Percentiles rank a stretch among this genome's conserved stretches.
Evolutionary conservation across 1,284 basidiomycete species (phyloP).

Genomic region (Malassezia furfur): DNA sequence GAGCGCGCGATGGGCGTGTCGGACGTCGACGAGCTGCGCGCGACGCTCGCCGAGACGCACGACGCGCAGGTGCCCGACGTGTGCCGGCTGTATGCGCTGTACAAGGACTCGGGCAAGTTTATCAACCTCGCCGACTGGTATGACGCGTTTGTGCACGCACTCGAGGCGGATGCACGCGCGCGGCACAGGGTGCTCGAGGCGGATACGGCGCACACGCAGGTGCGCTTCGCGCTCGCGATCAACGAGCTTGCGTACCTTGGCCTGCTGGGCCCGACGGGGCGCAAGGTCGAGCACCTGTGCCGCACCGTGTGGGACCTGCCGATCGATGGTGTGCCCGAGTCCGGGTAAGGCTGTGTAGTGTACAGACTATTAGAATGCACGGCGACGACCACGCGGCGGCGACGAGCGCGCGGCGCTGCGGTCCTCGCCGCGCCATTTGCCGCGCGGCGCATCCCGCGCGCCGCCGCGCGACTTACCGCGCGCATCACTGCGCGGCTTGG

Average conservation of each 20-base stretch:
- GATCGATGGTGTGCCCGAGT: not conserved
- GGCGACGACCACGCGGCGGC: not conserved
- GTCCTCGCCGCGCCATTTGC: too few relatives aligned
- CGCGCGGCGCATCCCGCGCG: too few relatives aligned
- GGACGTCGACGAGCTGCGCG: constrained; percentile 9
- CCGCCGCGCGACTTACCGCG: too few relatives aligned
- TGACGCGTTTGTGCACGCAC: constrained; percentile 32
- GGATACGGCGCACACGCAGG: constrained; percentile 18
- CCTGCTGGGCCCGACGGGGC: constrained; percentile 29
- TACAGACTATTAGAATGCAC: not conserved
- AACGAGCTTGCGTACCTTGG: constrained; percentile 40
- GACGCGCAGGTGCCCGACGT: constrained; percentile 27
- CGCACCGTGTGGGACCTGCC: constrained; percentile 39
- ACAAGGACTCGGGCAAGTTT: constrained; percentile 35
- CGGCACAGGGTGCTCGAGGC: constrained; percentile 5
- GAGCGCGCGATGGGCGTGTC: not conserved
- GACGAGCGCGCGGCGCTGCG: too few relatives aligned
- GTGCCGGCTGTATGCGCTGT: constrained; percentile 29
- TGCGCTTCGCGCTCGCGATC: constrained; percentile 36
- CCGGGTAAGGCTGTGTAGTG: not conserved
- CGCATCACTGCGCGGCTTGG: not conserved
- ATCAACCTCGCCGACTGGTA: constrained; percentile 44
- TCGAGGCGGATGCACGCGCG: constrained; percentile 14
- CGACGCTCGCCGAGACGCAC: not conserved
- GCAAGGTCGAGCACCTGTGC: constrained; percentile 35